Evolutionary conservation across 2,329 filamentous ascomycete species (phyloP), one percentile per base, ranked within the genome.

Genomic region (Proliferodiscus dingleyae): DNA sequence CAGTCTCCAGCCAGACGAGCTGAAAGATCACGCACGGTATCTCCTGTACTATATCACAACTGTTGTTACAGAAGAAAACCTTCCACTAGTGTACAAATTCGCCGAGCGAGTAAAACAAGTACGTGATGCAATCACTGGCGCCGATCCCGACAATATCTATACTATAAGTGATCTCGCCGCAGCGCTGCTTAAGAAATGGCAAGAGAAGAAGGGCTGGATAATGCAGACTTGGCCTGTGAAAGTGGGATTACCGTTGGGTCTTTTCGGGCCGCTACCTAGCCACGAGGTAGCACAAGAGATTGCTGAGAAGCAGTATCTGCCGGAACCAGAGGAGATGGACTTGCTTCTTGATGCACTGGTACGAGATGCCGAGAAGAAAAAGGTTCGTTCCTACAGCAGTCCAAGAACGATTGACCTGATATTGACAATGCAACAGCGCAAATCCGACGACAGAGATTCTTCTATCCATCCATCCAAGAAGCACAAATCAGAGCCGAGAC

Each of bases 71-170:
- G 87, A 95, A 64, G 80, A 87, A 36, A 98, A 96, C 58, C 74
- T 97, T 13, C 85, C 87, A 0, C 72, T 95, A 50, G 89, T 98
- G 32, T 93, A 87, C 71, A 89, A 93, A 64, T 87, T 96, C 51
- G 89, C 89, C 10, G 90, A 97, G 66, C 82, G 89, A 8, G 84
- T 95, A 44, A 98, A 98, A 72, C 87, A 91, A 65, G 87, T 90
- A 8, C 77, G 80, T 33, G 93, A 98, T 64, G 86, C 80, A 10
- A 80, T 97, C 49, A 75, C 78, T 19, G 77, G 80, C 0, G 70
- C 75, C 1, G 73, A 76, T 48, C 87, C 84, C 57, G 81, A 89
- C 46, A 81, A 83, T 51, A 74, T 98, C 1, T 95, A 96, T 63
- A 81, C 90, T 5, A 69, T 98, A 29, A 90, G 88, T 41, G 93